phyloP scores from a whole-genome alignment of 805 yeast species.

The Blastobotrys parvus region DNA sequence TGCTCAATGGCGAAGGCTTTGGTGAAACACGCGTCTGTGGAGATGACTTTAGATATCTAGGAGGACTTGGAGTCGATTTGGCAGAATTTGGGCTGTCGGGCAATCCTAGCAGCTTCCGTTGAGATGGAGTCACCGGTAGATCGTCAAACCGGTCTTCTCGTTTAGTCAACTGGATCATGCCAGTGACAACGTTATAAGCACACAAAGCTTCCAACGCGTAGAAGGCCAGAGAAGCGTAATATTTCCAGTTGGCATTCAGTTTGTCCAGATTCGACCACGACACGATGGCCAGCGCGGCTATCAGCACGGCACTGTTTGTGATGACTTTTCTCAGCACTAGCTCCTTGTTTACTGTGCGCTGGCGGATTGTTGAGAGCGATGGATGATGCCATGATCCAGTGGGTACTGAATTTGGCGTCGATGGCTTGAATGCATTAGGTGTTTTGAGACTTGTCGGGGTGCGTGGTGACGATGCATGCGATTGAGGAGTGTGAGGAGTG shows the following conservation, averaged over 20 bases:
- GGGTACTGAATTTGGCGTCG: conserved; percentile 13
- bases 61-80: conserved; percentile 18
- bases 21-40: conserved; percentile 15
- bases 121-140: conserved; percentile 19
- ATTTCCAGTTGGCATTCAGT: conserved; percentile 3
- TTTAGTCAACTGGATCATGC: conserved; percentile 6
- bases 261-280: neutral
- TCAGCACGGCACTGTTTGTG: conserved; percentile 27
- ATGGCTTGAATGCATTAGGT: conserved; percentile 14
- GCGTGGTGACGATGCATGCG: neutral
- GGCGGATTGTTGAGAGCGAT: conserved; percentile 21
- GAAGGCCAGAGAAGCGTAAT: neutral
- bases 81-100: conserved; percentile 19
- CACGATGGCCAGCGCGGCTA: conserved; percentile 13
- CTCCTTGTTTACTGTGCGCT: conserved; percentile 36
- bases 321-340: conserved; percentile 30
- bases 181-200: conserved; percentile 15
- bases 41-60: conserved; percentile 17
- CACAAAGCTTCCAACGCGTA: conserved; percentile 14
- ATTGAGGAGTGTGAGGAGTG: neutral
- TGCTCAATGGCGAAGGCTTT: conserved; percentile 13
- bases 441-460: conserved; percentile 2
- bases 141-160: conserved; percentile 20
- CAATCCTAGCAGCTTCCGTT: conserved; percentile 23
- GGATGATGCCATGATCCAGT: conserved; percentile 23